Evolutionary conservation across 345 rosid species (phyloP).

Genomic region (Citrus mangshanensis): DNA sequence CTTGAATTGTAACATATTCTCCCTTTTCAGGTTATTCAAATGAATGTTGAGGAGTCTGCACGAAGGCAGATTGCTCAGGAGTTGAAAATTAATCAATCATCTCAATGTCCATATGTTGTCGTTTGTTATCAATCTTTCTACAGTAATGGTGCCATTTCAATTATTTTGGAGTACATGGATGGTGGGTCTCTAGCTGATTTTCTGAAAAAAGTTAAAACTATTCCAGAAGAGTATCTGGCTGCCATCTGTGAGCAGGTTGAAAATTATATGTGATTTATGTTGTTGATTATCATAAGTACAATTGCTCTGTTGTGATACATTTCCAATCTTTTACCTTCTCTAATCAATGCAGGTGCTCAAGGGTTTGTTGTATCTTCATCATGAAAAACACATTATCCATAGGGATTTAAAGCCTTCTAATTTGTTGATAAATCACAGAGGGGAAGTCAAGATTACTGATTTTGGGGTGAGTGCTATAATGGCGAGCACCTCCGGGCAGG

Average conservation of each 20-base stretch:
- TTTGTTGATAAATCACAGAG: slow-evolving; percentile 84
- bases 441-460: slow-evolving; percentile 94
- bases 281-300: not conserved
- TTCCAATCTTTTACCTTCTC: slow-evolving; percentile 6
- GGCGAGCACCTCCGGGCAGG: slow-evolving; percentile 76
- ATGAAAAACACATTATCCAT: slow-evolving; percentile 79
- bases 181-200: slow-evolving; percentile 89
- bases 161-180: slow-evolving; percentile 90
- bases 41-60: slow-evolving; percentile 63
- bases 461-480: slow-evolving; percentile 91
- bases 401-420: slow-evolving; percentile 88
- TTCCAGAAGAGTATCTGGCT: slow-evolving; percentile 70
- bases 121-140: slow-evolving; percentile 83
- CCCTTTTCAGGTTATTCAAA: slow-evolving; percentile 59
- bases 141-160: slow-evolving; percentile 73
- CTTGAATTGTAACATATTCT: not conserved
- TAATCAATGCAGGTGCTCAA: slow-evolving; percentile 55
- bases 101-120: slow-evolving; percentile 77
- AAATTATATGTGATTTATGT: not conserved
- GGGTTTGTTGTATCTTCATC: slow-evolving; percentile 83
- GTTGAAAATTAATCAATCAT: slow-evolving; percentile 73
- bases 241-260: slow-evolving; percentile 82
- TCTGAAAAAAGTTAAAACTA: slow-evolving; percentile 59
- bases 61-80: slow-evolving; percentile 74
- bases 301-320: not conserved